Evolutionary conservation across 805 yeast genomes (phyloP), one percentile per base, ranked within the genome.

Genomic region (Wickerhamia fluorescens): DNA sequence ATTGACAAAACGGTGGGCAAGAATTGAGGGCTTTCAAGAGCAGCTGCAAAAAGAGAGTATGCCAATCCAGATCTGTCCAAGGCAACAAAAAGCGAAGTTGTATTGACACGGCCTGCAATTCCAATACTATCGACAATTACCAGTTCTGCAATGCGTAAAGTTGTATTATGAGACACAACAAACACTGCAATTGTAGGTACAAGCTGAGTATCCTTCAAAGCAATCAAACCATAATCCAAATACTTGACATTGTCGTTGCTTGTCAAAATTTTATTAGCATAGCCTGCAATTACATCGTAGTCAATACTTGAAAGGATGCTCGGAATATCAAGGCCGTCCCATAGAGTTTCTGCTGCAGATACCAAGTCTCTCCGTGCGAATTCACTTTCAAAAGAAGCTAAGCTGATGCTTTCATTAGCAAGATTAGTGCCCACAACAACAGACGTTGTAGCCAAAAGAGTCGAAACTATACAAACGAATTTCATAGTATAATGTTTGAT

Each of bases 41-140:
- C 23, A 20, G 47, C 45, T 7, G 54, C 47, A 32, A 52, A 36
- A 27, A 52, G 31, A 5, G 44, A 35, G 28, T 53, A 54, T 9
- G 47, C 52, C 35, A 54, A 50, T 2, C 53, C 53, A 14, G 58
- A 53, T 21, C 44, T 34, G 31, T 52, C 55, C 30, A 54, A 48
- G 5, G 56, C 58, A 27, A 41, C 45, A 28, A 47, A 53, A 14
- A 55, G 32, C 7, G 43, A 30, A 16, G 58, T 53, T 14, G 49
- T 34, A 35, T 55, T 47, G 30, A 42, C 30, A 6, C 30, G 24
- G 9, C 33, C 36, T 13, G 37, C 38, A 24, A 36, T 21, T 7
- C 23, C 22, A 24, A 48, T 35, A 9, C 42, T 36, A 13, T 38
- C 40, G 20, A 34, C 38, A 20, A 52, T 37, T 2, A 43, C 28